Evolutionary conservation across 1,139 yeast species (phyloP), one percentile per base, ranked within the genome.

Genomic region (Suhomyces choctaworum): DNA sequence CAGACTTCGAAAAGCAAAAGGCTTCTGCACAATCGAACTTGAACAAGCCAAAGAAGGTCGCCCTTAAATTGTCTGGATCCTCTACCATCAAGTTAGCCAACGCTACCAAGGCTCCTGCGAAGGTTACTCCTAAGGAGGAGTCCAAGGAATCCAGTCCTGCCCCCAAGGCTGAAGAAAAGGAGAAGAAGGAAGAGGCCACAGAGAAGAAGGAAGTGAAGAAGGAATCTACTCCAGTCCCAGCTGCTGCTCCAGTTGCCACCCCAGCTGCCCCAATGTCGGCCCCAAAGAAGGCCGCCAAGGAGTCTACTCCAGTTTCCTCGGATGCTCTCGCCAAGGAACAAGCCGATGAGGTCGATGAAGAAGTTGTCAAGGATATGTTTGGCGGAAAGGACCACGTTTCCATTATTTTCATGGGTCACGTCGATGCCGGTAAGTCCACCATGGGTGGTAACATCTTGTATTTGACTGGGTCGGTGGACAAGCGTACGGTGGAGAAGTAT

Each of bases 361-460:
- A 84, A 52, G 79, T 89, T 44, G 87, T 92, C 47, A 82, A 77
- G 39, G 98, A 92, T 53, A 68, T 94, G 83, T 94, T 88, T 58
- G 97, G 97, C 42, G 95, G 95, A 55, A 94, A 94, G 65, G 97
- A 90, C 60, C 98, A 94, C 66, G 79, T 92, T 57, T 89, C 97
- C 22, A 84, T 92, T 54, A 89, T 92, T 55, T 92, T 92, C 66
- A 94, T 92, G 97, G 99, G 99, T 51, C 99, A 92, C 61, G 99
- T 92, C 52, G 99, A 92, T 75, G 98, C 98, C 27, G 99, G 99
- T 60, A 92, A 92, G 66, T 88, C 97, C 37, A 92, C 99, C 45
- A 89, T 94, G 96, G 98, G 98, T 60, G 99, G 99, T 67, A 92
- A 92, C 64, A 73, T 92, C 53, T 76, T 92, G 49, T 92, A 76